A percentile compares a stretch with the other conserved stretches of the same genome.
Conservation (phyloP, 1,284 basidiomycete species). For the Puccinia brachypodii region DNA sequence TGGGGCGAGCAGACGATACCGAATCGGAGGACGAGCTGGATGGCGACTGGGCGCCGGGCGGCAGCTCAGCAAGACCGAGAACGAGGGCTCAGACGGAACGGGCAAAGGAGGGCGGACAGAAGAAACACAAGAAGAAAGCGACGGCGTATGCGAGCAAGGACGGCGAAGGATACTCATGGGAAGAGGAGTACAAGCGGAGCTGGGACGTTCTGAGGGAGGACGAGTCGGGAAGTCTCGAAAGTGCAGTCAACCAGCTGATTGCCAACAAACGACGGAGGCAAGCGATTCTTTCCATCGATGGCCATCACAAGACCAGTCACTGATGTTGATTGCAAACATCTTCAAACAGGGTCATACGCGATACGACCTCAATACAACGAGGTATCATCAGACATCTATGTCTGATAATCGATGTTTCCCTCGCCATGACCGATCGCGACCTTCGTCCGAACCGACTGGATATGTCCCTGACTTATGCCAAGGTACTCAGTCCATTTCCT, state of each 20-base stretch:
- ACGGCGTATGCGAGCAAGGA: conserved; percentile 47
- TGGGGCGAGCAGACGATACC: conserved; percentile 17
- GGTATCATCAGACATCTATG: conserved; percentile 95
- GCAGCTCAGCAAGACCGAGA: background rate
- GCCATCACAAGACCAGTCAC: conserved; percentile 5
- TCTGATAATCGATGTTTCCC: conserved; percentile 82
- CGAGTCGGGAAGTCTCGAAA: conserved; percentile 83
- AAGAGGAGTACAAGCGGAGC: conserved; percentile 85
- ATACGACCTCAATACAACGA: conserved; percentile 80
- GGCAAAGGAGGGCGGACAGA: background rate
- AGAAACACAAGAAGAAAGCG: conserved; percentile 43
- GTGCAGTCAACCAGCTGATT: conserved; percentile 82
- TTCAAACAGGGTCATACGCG: conserved; percentile 62
- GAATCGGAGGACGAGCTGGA: conserved; percentile 24
- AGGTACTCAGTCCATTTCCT: conserved; percentile 55
- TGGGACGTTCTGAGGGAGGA: conserved; percentile 99
- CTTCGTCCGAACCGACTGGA: conserved; percentile 91
- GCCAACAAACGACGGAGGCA: conserved; percentile 80
- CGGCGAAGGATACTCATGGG: conserved; percentile 75
- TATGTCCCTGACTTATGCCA: conserved; percentile 79
- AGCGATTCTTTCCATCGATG: conserved; percentile 50
- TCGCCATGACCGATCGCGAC: conserved; percentile 91
- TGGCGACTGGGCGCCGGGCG: conserved; percentile 13
- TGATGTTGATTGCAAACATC: background rate
- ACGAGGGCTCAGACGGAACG: background rate